These are phyloP conservation scores for Amphicarpaea edgeworthii DNA, from an alignment of 306 rosid species.

Conservation along the genomic window DNA sequence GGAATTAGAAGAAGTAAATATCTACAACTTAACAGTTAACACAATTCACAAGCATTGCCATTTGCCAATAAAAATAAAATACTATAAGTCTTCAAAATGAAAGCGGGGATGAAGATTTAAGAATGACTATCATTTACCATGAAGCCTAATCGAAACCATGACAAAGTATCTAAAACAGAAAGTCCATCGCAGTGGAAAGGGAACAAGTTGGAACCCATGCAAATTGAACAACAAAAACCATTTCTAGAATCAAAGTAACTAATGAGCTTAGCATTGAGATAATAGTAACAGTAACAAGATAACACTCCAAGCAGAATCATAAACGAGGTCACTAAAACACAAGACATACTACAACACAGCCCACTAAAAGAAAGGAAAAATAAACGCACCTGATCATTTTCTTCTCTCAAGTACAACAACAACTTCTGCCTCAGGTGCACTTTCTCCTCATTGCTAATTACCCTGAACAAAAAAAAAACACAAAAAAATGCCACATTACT, in stretches of 20 bases:
- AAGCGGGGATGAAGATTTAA: neutral
- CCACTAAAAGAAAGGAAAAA: neutral
- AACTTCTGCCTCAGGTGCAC: constrained; percentile 79
- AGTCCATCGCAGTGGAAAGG: neutral
- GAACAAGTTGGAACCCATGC: constrained; percentile 12
- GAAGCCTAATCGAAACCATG: constrained; percentile 13
- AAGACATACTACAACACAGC: neutral
- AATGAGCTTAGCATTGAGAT: constrained; percentile 3
- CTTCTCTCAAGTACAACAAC: constrained; percentile 85
- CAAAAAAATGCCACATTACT: constrained; percentile 35
- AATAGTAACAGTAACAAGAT: constrained; percentile 9
- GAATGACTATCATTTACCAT: constrained; percentile 16
- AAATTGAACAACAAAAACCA: constrained; percentile 33
- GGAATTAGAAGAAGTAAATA: constrained; percentile 43
- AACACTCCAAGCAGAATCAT: no score
- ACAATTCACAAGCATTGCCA: constrained; percentile 26
- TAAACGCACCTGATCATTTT: constrained; percentile 73
- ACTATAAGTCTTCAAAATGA: neutral
- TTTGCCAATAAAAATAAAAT: constrained; percentile 14
- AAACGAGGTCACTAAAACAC: constrained; percentile 3
- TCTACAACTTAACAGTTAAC: constrained; percentile 9
- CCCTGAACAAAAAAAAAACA: constrained; percentile 58
- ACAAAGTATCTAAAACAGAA: constrained; percentile 24
- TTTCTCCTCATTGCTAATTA: constrained; percentile 90
- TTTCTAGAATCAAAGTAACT: constrained; percentile 27